Evolutionary conservation across 495 filamentous ascomycete species (phyloP).

Genomic region (Melanomma pulvis-pyrius): DNA sequence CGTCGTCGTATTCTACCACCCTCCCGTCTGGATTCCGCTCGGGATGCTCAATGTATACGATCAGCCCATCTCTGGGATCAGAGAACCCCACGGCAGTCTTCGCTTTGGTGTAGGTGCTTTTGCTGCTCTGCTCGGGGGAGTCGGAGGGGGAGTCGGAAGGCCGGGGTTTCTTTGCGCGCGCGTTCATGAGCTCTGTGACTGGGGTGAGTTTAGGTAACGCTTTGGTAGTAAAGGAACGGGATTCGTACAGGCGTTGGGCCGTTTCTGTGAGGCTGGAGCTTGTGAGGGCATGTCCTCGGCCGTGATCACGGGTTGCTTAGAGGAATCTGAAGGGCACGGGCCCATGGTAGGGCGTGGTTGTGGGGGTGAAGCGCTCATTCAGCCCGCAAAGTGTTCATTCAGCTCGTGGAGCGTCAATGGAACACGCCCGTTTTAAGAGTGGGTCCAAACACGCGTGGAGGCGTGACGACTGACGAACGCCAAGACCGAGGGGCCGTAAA

Average conservation of each 20-base stretch:
- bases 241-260: constrained; percentile 44
- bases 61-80: constrained; percentile 64
- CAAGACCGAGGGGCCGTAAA: background rate
- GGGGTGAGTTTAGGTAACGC: constrained; percentile 12
- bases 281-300: background rate
- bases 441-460: background rate
- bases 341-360: background rate
- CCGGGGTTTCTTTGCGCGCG: constrained; percentile 39
- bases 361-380: background rate
- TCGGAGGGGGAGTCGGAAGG: constrained; percentile 13
- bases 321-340: background rate
- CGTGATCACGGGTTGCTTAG: background rate
- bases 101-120: background rate
- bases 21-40: constrained; percentile 59
- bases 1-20: constrained; percentile 69
- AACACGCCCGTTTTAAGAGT: too few species aligned
- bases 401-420: background rate
- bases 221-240: background rate
- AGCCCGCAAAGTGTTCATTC: background rate
- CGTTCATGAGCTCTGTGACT: constrained; percentile 70
- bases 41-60: constrained; percentile 71
- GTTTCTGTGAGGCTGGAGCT: constrained; percentile 36
- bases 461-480: background rate
- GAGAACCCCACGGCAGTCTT: constrained; percentile 4
- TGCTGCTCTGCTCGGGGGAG: constrained; percentile 37